These are phyloP conservation scores for Brachypodium distachyon DNA, from an alignment of 202 grass and related monocot species.

Conservation along the genomic window DNA sequence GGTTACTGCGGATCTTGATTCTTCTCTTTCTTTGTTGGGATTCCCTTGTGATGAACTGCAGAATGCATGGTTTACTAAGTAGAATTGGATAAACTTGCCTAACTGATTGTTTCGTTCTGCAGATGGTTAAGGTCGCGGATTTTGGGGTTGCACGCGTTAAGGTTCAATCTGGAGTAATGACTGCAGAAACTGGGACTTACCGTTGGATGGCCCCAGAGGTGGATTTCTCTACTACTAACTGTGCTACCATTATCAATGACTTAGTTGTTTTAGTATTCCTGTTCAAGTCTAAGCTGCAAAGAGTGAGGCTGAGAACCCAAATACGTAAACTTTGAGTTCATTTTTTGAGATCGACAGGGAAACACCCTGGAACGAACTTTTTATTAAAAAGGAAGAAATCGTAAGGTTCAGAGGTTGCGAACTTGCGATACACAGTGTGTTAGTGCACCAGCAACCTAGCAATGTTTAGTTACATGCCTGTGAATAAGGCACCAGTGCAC, in stretches of 20 bases:
- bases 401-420: background rate
- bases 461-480: background rate
- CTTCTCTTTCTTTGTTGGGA: background rate
- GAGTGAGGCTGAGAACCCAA: background rate
- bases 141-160: conserved; percentile 99
- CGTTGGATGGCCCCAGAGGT: conserved; percentile 99
- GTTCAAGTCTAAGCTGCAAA: background rate
- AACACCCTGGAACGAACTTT: background rate
- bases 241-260: background rate
- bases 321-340: background rate
- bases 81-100: background rate
- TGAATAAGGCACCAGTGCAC: background rate
- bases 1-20: background rate
- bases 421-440: background rate
- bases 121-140: conserved; percentile 97
- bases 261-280: background rate
- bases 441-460: background rate
- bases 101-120: background rate
- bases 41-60: background rate
- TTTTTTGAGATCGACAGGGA: background rate
- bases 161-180: conserved; percentile 96
- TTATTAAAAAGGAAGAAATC: background rate
- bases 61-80: background rate
- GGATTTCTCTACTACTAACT: conserved; percentile 15
- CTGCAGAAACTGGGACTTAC: conserved; percentile 97